Conservation (phyloP, 2,329 filamentous ascomycete genomes). For the Talaromyces amestolkiae region DNA sequence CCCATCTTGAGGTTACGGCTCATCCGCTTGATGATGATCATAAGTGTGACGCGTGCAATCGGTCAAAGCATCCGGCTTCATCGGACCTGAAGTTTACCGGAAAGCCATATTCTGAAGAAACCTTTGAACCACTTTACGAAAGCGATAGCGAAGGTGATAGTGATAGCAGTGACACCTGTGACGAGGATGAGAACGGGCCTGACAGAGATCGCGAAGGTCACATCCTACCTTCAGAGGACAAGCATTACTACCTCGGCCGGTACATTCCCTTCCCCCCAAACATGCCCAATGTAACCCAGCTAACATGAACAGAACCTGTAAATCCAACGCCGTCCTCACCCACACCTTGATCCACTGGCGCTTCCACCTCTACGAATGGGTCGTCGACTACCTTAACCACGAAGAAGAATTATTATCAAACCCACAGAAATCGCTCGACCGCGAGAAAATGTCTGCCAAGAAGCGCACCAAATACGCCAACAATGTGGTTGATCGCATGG, state of each 20-base stretch:
- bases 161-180: slow-evolving; percentile 27
- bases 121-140: slow-evolving; percentile 61
- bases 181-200: neutral
- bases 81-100: slow-evolving; percentile 63
- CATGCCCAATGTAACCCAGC: neutral
- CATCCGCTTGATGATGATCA: slow-evolving; percentile 46
- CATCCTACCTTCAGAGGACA: slow-evolving; percentile 44
- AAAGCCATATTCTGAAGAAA: slow-evolving; percentile 63
- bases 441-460: slow-evolving; percentile 60
- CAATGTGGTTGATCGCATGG: slow-evolving; percentile 64
- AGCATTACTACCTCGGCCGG: slow-evolving; percentile 55
- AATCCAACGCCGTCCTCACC: slow-evolving; percentile 64
- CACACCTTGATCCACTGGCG: slow-evolving; percentile 76
- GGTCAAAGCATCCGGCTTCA: slow-evolving; percentile 65
- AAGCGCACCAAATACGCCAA: slow-evolving; percentile 61
- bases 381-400: slow-evolving; percentile 59
- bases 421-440: slow-evolving; percentile 55
- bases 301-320: slow-evolving; percentile 49
- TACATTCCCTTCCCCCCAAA: slow-evolving; percentile 24
- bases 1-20: slow-evolving; percentile 55
- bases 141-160: slow-evolving; percentile 43
- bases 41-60: slow-evolving; percentile 69
- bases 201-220: slow-evolving; percentile 37
- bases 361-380: slow-evolving; percentile 68
- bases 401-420: slow-evolving; percentile 57